Conservation (phyloP, 768 basidiomycete genomes). For the Gloeophyllum trabeum region DNA sequence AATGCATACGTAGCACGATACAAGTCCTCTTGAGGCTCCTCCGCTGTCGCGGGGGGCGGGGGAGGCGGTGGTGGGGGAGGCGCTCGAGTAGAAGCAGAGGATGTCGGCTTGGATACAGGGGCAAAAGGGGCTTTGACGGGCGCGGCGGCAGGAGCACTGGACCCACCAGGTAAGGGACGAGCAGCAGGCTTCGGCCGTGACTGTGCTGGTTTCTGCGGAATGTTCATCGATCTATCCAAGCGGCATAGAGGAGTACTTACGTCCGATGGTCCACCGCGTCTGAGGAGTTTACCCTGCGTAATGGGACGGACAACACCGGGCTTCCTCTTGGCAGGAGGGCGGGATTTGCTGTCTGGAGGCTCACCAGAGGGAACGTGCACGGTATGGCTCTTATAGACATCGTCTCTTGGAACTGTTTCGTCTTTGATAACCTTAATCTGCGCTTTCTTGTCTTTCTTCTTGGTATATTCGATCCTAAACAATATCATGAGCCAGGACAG, state of each 20-base stretch:
- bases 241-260: constrained; percentile 10
- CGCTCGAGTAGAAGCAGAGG: constrained; percentile 30
- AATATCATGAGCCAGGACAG: background rate
- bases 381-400: constrained; percentile 87
- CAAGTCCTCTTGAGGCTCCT: constrained; percentile 55
- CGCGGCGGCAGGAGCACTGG: constrained; percentile 24
- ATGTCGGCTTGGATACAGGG: constrained; percentile 19
- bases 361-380: constrained; percentile 87
- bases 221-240: constrained; percentile 1
- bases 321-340: constrained; percentile 80
- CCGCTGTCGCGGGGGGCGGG: constrained; percentile 39
- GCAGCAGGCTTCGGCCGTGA: constrained; percentile 41
- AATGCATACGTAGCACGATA: constrained; percentile 93
- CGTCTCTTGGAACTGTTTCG: constrained; percentile 68
- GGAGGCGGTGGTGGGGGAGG: constrained; percentile 34
- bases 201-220: constrained; percentile 29
- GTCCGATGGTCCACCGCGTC: constrained; percentile 62
- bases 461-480: constrained; percentile 74
- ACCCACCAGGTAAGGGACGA: constrained; percentile 51
- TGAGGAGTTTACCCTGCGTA: constrained; percentile 72
- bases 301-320: constrained; percentile 79
- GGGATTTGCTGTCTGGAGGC: constrained; percentile 67
- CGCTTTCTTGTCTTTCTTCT: constrained; percentile 95
- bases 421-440: constrained; percentile 84
- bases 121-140: constrained; percentile 22